Conservation (phyloP, 2,329 filamentous ascomycete species). For the Penicillium sp. region DNA sequence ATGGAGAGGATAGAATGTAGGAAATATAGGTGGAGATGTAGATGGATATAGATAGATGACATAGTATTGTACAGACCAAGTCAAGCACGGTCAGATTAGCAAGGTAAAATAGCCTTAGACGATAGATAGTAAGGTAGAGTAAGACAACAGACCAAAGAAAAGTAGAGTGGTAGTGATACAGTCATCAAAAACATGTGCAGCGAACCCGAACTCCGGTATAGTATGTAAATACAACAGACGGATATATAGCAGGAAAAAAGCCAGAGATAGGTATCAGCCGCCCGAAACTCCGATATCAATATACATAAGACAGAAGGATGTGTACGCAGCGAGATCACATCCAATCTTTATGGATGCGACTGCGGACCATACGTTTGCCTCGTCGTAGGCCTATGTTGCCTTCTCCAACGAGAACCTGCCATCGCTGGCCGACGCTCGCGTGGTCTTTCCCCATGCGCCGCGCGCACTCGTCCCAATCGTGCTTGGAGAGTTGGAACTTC, state of each 20-base stretch:
- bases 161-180: not conserved
- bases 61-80: not conserved
- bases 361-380: constrained; percentile 33
- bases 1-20: not conserved
- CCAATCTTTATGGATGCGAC: constrained; percentile 34
- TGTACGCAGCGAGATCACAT: constrained; percentile 16
- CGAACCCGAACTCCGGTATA: not conserved
- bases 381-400: constrained; percentile 49
- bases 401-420: constrained; percentile 48
- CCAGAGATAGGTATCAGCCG: not conserved
- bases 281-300: not conserved
- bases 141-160: not conserved
- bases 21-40: constrained; percentile 2
- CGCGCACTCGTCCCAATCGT: constrained; percentile 53
- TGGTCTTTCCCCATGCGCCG: constrained; percentile 47
- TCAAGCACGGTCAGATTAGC: not conserved
- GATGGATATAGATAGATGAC: not conserved
- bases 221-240: not conserved
- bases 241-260: not conserved
- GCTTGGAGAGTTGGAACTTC: constrained; percentile 48
- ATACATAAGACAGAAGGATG: not conserved
- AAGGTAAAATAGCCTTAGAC: not conserved
- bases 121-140: not conserved
- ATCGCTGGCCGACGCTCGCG: constrained; percentile 48
- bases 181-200: not conserved